Percentiles rank a stretch among this genome's conserved stretches.
phyloP scores from a whole-genome alignment of 768 basidiomycete species.

The Phlebiopsis gigantea region DNA sequence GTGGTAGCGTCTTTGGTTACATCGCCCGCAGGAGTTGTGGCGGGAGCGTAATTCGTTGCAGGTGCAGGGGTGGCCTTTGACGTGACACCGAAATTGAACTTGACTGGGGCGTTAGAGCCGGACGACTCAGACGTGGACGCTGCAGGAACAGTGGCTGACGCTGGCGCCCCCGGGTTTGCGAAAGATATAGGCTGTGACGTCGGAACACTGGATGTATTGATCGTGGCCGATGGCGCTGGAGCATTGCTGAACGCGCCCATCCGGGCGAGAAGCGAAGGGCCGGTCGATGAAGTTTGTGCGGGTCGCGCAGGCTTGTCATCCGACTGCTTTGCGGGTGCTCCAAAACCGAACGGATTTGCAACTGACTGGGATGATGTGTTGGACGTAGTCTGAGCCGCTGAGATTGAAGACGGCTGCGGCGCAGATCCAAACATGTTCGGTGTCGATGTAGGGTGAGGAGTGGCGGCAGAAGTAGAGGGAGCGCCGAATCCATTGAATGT shows the following conservation, averaged over 20 bases:
- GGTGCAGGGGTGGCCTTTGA: slow-evolving; percentile 10
- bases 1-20: background rate
- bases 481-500: background rate
- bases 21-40: no score
- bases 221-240: background rate
- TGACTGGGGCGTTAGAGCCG: slow-evolving; percentile 1
- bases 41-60: slow-evolving; percentile 2
- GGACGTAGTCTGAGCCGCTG: background rate
- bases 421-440: background rate
- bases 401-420: background rate
- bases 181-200: slow-evolving; percentile 5
- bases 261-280: background rate
- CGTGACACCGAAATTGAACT: slow-evolving; percentile 7
- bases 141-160: slow-evolving; percentile 9
- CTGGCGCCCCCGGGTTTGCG: slow-evolving; percentile 15
- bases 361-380: background rate
- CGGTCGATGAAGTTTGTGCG: background rate
- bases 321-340: slow-evolving; percentile 5
- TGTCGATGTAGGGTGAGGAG: background rate
- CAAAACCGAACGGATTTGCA: background rate
- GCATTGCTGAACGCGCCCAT: slow-evolving; percentile 4
- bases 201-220: slow-evolving; percentile 1
- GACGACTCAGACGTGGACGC: slow-evolving; percentile 7
- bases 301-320: slow-evolving; percentile 2
- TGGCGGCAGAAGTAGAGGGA: background rate